A percentile compares a stretch with the other conserved stretches of the same genome.
Evolutionary conservation across 768 basidiomycete genomes (phyloP).

Genomic region (Calocera cornea): DNA sequence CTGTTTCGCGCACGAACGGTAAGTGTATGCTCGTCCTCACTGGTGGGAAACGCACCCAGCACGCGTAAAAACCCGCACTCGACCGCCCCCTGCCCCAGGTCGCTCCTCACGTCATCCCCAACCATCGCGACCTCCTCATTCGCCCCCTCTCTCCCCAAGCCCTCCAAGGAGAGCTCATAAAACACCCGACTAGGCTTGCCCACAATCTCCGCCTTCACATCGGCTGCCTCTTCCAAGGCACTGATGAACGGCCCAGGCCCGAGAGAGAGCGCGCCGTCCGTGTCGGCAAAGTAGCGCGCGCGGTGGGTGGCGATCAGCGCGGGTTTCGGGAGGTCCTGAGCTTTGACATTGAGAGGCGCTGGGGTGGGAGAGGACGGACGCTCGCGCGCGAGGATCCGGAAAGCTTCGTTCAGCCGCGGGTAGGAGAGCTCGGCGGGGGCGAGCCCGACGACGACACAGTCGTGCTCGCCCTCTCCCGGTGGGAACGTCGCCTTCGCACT

Average conservation of each 20-base stretch:
- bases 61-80: slow-evolving; percentile 50
- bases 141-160: slow-evolving; percentile 25
- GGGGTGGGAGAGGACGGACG: too few relatives aligned
- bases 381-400: slow-evolving; percentile 39
- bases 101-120: slow-evolving; percentile 53
- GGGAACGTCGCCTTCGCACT: slow-evolving; percentile 22
- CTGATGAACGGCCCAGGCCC: slow-evolving; percentile 60
- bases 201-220: slow-evolving; percentile 37
- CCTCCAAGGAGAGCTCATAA: slow-evolving; percentile 42
- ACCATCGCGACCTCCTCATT: slow-evolving; percentile 36
- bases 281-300: slow-evolving; percentile 35
- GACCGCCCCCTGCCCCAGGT: slow-evolving; percentile 48
- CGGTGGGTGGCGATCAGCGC: slow-evolving; percentile 48
- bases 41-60: slow-evolving; percentile 34
- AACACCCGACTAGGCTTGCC: slow-evolving; percentile 52
- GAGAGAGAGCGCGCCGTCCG: slow-evolving; percentile 40
- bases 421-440: slow-evolving; percentile 42
- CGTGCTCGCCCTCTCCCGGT: slow-evolving; percentile 24
- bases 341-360: too few relatives aligned
- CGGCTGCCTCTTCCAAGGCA: slow-evolving; percentile 44
- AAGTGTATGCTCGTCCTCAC: slow-evolving; percentile 7
- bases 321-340: too few relatives aligned
- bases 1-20: slow-evolving; percentile 25
- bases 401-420: slow-evolving; percentile 45
- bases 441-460: slow-evolving; percentile 53